Evolutionary conservation across 139 green algal species (phyloP), one percentile per base, ranked within the genome.

Genomic region (Yamagishiella unicocca): DNA sequence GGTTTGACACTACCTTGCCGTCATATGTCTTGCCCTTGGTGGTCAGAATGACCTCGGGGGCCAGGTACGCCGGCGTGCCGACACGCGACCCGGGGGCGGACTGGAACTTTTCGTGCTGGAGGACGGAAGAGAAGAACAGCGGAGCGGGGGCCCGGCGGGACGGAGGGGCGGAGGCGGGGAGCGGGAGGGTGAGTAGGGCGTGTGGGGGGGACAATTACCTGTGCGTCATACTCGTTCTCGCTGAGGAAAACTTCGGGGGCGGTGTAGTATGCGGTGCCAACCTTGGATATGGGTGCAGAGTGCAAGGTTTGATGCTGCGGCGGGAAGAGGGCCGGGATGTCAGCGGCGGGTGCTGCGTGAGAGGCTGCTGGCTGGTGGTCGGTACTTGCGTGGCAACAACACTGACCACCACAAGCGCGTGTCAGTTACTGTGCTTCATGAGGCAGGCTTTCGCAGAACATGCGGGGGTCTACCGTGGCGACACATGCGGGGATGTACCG

Each of bases 61-160:
- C 98, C 61, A 99, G 96, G 92, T 99, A 99, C 19, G 98, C 96
- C 40, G 97, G 96, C 25, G 98, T 99, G 61, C 98, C 98, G n/a
- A 99, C 98, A 19, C 96, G 93, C 0, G 94, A 97, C 4, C 93
- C 94, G 6, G 95, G 95, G 0, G 95, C 95, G 68, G 91, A 96
- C 90, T 97, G 93, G 84, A 93, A 96, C 83, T 96, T 97, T 81
- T 97, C 94, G 89, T 97, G 92, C 92, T 97, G 80, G 27, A 74
- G 27, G 50, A 22, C 21, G 58, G 9, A 74, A 9, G 31, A n/a
- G n/a, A 38, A 17, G 61, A 25, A 40, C 25, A 33, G 61, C 40
- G 14, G 79, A 45, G 5, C 38, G 25, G n/a, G 62, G 2, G 5
- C 4, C 6, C 45, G 64, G 46, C 64, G 61, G 45, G 66, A 35